Evolutionary conservation across 78 protist species (phyloP).

Genomic region (Blattamonas nauphoetae): DNA sequence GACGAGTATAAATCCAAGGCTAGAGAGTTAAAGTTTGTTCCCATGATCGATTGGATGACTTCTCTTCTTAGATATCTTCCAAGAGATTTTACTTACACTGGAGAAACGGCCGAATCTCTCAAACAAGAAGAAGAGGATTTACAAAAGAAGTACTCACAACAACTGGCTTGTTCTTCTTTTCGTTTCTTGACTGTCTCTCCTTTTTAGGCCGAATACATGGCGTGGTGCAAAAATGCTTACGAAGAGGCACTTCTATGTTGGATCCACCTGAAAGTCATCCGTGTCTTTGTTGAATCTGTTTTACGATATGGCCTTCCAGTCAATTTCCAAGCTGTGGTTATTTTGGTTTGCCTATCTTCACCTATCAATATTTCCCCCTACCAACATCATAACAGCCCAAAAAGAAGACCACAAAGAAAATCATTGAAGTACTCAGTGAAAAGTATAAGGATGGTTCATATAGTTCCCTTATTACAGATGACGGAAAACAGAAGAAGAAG

Average conservation of each 20-base stretch:
- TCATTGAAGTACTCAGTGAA: background rate
- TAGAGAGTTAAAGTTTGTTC: too few relatives aligned
- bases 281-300: background rate
- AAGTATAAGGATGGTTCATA: background rate
- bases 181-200: background rate
- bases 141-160: background rate
- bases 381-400: too few relatives aligned
- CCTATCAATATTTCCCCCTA: too few relatives aligned
- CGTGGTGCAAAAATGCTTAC: background rate
- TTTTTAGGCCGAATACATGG: background rate
- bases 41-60: too few relatives aligned
- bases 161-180: background rate
- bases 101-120: background rate
- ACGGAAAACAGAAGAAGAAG: too few relatives aligned
- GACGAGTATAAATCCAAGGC: background rate
- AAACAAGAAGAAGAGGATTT: background rate
- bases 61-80: too few relatives aligned
- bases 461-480: background rate
- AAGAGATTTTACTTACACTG: background rate
- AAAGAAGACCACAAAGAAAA: background rate
- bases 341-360: background rate
- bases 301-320: background rate
- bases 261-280: constrained; percentile 5
- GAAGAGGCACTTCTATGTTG: background rate
- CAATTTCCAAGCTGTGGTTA: background rate